Percentiles rank a stretch among this genome's conserved stretches.
phyloP scores from a whole-genome alignment of 176 grass and related monocot species.

The Otatea glauca region DNA sequence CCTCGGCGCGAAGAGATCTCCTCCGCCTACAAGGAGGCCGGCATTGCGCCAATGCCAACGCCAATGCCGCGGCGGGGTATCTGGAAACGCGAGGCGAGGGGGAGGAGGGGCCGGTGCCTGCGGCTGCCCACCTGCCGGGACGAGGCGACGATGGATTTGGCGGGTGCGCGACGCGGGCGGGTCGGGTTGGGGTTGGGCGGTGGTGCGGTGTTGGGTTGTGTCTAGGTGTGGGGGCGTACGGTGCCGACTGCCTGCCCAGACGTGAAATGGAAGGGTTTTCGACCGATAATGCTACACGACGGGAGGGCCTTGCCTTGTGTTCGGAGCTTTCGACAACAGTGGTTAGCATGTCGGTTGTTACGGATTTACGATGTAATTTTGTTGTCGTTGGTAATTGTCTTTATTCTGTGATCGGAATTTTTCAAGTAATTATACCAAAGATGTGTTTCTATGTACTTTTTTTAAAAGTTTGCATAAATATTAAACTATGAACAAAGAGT shows the following conservation, averaged over 20 bases:
- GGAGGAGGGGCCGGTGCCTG: conserved; percentile 18
- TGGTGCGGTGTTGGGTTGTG: neutral
- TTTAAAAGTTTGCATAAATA: too few relatives aligned
- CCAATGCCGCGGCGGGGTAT: neutral
- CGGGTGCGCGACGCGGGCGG: conserved; percentile 12
- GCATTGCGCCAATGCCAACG: conserved; percentile 36
- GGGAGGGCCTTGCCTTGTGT: too few relatives aligned
- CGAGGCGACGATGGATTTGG: conserved; percentile 48
- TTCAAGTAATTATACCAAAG: too few relatives aligned
- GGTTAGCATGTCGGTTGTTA: too few relatives aligned
- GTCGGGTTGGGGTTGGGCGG: conserved; percentile 5
- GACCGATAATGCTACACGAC: neutral
- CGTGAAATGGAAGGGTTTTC: conserved; percentile 33
- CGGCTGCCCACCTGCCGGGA: conserved; percentile 38
- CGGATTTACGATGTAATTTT: too few relatives aligned
- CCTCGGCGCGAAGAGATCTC: neutral
- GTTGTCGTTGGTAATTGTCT: too few relatives aligned
- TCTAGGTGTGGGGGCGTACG: neutral
- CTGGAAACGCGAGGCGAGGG: conserved; percentile 1
- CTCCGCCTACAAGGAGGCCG: conserved; percentile 13
- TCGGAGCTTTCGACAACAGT: too few relatives aligned
- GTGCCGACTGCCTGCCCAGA: neutral
- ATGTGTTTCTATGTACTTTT: too few relatives aligned
- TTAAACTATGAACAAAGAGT: too few relatives aligned
- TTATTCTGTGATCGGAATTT: too few relatives aligned